phyloP scores from a whole-genome alignment of 2,329 filamentous ascomycete species.

The Fusarium ramigenum region DNA sequence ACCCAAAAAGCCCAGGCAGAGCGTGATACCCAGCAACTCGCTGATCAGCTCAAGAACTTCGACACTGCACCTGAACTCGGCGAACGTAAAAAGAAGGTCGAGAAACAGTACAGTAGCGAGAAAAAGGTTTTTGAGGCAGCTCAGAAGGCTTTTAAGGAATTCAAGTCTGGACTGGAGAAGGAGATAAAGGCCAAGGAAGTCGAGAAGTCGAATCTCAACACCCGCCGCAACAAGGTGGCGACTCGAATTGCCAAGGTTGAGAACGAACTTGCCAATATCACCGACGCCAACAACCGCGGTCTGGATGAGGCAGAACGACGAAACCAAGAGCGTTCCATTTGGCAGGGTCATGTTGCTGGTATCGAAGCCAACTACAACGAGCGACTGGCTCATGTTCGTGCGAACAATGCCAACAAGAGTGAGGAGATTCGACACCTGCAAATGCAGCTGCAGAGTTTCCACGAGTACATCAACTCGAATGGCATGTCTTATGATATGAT shows the following conservation, averaged over 20 bases:
- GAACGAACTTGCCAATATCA: slow-evolving; percentile 75
- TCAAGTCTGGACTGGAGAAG: slow-evolving; percentile 70
- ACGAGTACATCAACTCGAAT: slow-evolving; percentile 47
- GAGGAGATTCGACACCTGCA: slow-evolving; percentile 47
- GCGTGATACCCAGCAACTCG: slow-evolving; percentile 63
- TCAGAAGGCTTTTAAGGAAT: slow-evolving; percentile 62
- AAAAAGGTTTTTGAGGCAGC: slow-evolving; percentile 69
- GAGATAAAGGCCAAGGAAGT: slow-evolving; percentile 70
- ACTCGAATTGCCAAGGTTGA: slow-evolving; percentile 77
- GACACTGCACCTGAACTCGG: slow-evolving; percentile 71
- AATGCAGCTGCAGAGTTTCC: slow-evolving; percentile 46
- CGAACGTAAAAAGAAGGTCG: slow-evolving; percentile 64
- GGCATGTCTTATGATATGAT: slow-evolving; percentile 47
- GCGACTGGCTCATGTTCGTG: slow-evolving; percentile 53
- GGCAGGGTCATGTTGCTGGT: slow-evolving; percentile 57
- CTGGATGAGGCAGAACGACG: slow-evolving; percentile 71
- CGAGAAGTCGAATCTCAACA: slow-evolving; percentile 70
- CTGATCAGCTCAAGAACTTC: slow-evolving; percentile 69
- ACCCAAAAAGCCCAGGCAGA: slow-evolving; percentile 76
- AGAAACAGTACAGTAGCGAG: slow-evolving; percentile 63
- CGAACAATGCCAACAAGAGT: slow-evolving; percentile 42
- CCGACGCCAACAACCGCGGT: slow-evolving; percentile 72
- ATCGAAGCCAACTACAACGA: slow-evolving; percentile 59
- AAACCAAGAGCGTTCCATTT: slow-evolving; percentile 59
- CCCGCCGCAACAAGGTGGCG: slow-evolving; percentile 77